Conservation (phyloP, 2,329 filamentous ascomycete species). For the Phaeophleospora eucalypticola region DNA sequence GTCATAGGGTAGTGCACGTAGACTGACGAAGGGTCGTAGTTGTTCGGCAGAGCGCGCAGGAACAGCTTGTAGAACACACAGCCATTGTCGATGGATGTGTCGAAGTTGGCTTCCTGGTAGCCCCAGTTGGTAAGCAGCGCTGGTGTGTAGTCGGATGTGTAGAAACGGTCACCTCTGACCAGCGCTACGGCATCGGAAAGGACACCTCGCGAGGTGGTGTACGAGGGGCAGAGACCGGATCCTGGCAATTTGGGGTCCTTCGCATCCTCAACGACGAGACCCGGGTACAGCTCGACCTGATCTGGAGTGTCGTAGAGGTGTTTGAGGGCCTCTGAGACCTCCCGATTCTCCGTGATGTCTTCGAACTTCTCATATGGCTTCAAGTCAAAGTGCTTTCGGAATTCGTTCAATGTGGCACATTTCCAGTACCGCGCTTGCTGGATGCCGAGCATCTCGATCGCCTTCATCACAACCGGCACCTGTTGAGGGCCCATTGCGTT, state of each 20-base stretch:
- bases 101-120: slow-evolving; percentile 46
- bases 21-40: slow-evolving; percentile 46
- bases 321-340: slow-evolving; percentile 54
- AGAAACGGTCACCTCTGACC: slow-evolving; percentile 58
- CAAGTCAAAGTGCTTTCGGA: slow-evolving; percentile 60
- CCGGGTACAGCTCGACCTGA: slow-evolving; percentile 66
- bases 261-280: slow-evolving; percentile 58
- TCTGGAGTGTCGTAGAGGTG: slow-evolving; percentile 61
- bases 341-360: slow-evolving; percentile 55
- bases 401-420: slow-evolving; percentile 60
- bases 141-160: slow-evolving; percentile 44
- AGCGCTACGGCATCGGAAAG: slow-evolving; percentile 58
- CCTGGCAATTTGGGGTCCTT: slow-evolving; percentile 52
- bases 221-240: slow-evolving; percentile 51
- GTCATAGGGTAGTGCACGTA: slow-evolving; percentile 50
- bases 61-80: slow-evolving; percentile 52
- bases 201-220: slow-evolving; percentile 53
- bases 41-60: slow-evolving; percentile 48
- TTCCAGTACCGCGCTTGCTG: slow-evolving; percentile 60
- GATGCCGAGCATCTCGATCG: slow-evolving; percentile 61
- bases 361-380: slow-evolving; percentile 54
- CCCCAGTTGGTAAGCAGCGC: slow-evolving; percentile 39
- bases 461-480: slow-evolving; percentile 55
- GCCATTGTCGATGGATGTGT: slow-evolving; percentile 45
- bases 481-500: slow-evolving; percentile 58